Percentiles rank a stretch among this genome's conserved stretches.
phyloP scores from a whole-genome alignment of 2,329 filamentous ascomycete genomes.

The Atkinsonella texensis region DNA sequence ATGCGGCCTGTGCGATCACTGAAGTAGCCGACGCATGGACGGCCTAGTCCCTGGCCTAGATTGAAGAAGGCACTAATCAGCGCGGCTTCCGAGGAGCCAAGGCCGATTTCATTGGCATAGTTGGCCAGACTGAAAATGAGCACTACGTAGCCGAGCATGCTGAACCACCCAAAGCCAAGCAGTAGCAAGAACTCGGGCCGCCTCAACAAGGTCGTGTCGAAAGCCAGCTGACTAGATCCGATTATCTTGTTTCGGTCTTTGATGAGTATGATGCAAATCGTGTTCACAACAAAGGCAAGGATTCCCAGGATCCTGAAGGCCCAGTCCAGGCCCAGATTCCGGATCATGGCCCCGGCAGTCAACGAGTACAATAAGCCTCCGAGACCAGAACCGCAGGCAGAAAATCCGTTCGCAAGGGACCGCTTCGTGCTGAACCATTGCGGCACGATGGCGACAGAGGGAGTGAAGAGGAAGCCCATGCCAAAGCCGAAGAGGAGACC shows the following conservation, averaged over 20 bases:
- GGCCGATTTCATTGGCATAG: conserved; percentile 57
- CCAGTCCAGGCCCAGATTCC: conserved; percentile 51
- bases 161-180: conserved; percentile 56
- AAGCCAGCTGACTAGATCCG: conserved; percentile 53
- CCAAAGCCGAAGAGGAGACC: conserved; percentile 67
- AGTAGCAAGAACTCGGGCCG: conserved; percentile 51
- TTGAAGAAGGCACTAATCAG: conserved; percentile 65
- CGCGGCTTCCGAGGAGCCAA: conserved; percentile 54
- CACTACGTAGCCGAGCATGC: conserved; percentile 62
- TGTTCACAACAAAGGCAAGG: conserved; percentile 51
- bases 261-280: conserved; percentile 48
- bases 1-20: conserved; percentile 59
- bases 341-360: conserved; percentile 56
- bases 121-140: conserved; percentile 67
- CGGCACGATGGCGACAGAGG: conserved; percentile 52
- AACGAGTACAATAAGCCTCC: conserved; percentile 63
- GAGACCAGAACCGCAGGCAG: conserved; percentile 58
- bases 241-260: conserved; percentile 61
- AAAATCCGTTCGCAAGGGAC: conserved; percentile 57
- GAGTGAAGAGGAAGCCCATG: conserved; percentile 66
- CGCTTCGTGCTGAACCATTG: conserved; percentile 64
- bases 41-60: conserved; percentile 51
- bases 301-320: conserved; percentile 55
- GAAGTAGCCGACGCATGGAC: conserved; percentile 60
- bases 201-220: conserved; percentile 51